Conservation (phyloP, 257 asterid genomes). For the Salvia miltiorrhiza region DNA sequence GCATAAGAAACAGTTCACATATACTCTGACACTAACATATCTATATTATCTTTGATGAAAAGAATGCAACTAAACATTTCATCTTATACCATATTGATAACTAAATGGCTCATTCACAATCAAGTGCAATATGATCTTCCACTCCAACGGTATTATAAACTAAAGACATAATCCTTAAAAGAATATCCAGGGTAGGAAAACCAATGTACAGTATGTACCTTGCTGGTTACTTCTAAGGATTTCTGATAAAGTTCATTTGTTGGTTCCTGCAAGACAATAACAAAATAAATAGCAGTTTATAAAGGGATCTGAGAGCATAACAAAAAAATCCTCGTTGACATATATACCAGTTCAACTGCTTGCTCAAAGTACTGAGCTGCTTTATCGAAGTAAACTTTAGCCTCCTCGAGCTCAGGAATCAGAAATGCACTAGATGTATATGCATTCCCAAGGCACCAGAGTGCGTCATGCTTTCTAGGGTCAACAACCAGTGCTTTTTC, state of each 20-base stretch:
- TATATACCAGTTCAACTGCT: conserved; percentile 65
- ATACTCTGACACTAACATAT: background rate
- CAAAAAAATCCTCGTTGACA: background rate
- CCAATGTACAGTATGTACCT: conserved; percentile 61
- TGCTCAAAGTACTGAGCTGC: conserved; percentile 59
- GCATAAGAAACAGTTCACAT: background rate
- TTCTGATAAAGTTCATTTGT: conserved; percentile 68
- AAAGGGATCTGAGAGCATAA: conserved; percentile 3
- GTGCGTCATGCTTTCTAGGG: conserved; percentile 66
- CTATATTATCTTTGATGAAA: background rate
- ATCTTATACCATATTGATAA: background rate
- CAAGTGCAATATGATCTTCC: conserved; percentile 6
- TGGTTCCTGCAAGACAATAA: conserved; percentile 62
- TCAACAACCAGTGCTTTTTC: conserved; percentile 77
- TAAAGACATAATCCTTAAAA: background rate
- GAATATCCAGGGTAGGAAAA: background rate
- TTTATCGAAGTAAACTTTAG: conserved; percentile 54
- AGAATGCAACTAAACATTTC: background rate
- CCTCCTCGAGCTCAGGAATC: conserved; percentile 68
- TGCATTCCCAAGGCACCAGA: conserved; percentile 95
- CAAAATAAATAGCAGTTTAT: background rate
- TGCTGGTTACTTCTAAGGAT: conserved; percentile 71
- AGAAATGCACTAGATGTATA: conserved; percentile 69
- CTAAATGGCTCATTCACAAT: background rate
- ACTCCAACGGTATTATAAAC: background rate